Base-by-base conservation (phyloP, 2,329 filamentous ascomycete species). In the Helotiales sp. region DNA sequence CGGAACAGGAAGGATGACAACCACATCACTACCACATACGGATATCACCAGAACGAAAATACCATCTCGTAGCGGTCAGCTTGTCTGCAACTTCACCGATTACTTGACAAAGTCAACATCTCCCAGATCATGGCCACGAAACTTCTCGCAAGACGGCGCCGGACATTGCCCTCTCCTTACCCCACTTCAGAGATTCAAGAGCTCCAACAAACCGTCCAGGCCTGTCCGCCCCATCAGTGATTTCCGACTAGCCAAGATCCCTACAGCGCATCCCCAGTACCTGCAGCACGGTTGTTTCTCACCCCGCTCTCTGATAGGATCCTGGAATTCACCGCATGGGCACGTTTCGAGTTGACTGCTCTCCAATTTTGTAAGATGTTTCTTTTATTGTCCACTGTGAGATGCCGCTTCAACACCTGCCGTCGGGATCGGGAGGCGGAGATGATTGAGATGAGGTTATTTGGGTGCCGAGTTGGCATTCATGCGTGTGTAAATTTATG, bases 311-410 rank as follows among this genome's bases (percentile, higher is more conserved):
- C 29, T 8, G 27, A 25, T 31, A 24, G 9, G 22, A 30, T 46
- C 38, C 49, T 25, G 40, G 44, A 47, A 27, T n/a, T 51, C 10
- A 17, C 17, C 30, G 22, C 54, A 38, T 44, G 54, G 54, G 38
- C 25, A 29, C 48, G 54, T 57, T 57, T 57, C 54, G 48, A 47
- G 15, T 31, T 52, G 33, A 57, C 22, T 52, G n/a, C n/a, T 36
- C 44, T 22, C 25, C 31, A 44, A 40, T 29, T 42, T 55, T 42
- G 25, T 48, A 19, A 17, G 46, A 29, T 15, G 44, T 15, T 31
- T 31, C 25, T 30, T 48, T 48, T 17, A 5, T 15, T 31, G 6
- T 9, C 17, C 3, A 8, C 40, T 46, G 19, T 22, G 8, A 25
- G 27, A 48, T 48, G n/a, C 17, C 46, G 29, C 46, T 24, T 29